Evolutionary conservation across 2,329 filamentous ascomycete genomes (phyloP).

Genomic region (Colletotrichum horii): DNA sequence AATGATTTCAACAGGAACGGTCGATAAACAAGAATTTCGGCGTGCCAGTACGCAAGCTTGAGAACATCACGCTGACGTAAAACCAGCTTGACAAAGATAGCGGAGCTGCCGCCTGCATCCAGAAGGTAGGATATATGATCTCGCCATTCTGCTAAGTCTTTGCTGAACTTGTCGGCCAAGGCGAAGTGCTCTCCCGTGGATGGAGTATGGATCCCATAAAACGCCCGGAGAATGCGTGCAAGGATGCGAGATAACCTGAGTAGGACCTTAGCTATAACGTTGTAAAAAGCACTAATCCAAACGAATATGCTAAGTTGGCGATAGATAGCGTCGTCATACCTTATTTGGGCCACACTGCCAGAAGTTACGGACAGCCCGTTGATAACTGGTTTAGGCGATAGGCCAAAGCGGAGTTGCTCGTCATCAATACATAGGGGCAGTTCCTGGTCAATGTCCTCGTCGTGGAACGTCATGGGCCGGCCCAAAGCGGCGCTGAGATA

Average conservation of each 20-base stretch:
- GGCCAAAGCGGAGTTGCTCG: conserved; percentile 28
- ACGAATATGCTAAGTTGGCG: not conserved
- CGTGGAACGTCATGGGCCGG: conserved; percentile 64
- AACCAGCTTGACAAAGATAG: conserved; percentile 32
- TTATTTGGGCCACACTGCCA: conserved; percentile 37
- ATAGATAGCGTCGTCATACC: conserved; percentile 24
- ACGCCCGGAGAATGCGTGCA: conserved; percentile 34
- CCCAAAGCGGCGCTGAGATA: conserved; percentile 68
- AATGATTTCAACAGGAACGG: conserved; percentile 41
- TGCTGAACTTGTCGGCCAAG: conserved; percentile 30
- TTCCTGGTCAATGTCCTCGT: conserved; percentile 69
- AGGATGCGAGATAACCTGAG: conserved; percentile 37
- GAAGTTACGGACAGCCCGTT: conserved; percentile 31
- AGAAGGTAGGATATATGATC: conserved; percentile 37
- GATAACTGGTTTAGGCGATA: not conserved
- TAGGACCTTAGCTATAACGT: not conserved
- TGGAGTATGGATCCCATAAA: conserved; percentile 39
- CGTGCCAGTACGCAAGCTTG: conserved; percentile 46
- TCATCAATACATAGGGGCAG: conserved; percentile 61
- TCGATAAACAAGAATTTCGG: conserved; percentile 41
- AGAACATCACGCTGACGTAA: conserved; percentile 45
- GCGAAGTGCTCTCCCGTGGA: conserved; percentile 27
- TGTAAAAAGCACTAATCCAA: not conserved
- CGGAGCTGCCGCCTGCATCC: conserved; percentile 40
- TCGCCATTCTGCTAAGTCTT: conserved; percentile 38